phyloP scores from a whole-genome alignment of 2,329 filamentous ascomycete genomes.

The Atkinsonella texensis region DNA sequence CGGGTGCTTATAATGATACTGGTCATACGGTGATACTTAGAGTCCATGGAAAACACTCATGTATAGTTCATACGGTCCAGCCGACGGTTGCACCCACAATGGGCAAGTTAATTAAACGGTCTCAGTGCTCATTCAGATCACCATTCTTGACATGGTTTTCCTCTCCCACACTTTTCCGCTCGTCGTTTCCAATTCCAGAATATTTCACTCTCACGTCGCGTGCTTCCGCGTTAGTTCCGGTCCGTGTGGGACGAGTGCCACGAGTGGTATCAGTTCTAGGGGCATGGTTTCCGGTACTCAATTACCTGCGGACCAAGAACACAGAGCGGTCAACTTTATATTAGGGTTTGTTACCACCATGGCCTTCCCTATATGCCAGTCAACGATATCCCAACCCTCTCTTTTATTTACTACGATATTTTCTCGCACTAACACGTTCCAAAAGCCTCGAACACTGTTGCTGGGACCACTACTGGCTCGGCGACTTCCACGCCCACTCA shows the following conservation, averaged over 20 bases:
- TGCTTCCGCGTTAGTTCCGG: conserved; percentile 28
- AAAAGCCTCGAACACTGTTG: conserved; percentile 39
- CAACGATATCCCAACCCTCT: not conserved
- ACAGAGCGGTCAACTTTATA: conserved; percentile 40
- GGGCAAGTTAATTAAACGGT: no score
- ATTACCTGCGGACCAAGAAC: conserved; percentile 27
- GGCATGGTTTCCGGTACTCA: conserved; percentile 13
- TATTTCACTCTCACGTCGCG: conserved; percentile 9
- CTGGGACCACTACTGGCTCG: conserved; percentile 35
- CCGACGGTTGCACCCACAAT: not conserved
- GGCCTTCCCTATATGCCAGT: not conserved
- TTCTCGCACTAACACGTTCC: not conserved
- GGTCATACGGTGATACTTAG: no score
- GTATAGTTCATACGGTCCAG: not conserved
- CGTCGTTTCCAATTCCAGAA: not conserved
- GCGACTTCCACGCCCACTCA: conserved; percentile 25
- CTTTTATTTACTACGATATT: not conserved
- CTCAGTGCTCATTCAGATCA: not conserved
- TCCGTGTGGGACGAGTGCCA: conserved; percentile 11
- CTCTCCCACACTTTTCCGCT: not conserved
- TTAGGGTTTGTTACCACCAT: conserved; percentile 29
- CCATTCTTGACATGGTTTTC: not conserved
- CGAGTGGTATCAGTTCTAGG: conserved; percentile 11
- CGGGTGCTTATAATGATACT: not conserved
- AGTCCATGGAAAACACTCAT: not conserved